Evolutionary conservation across 2,329 filamentous ascomycete species (phyloP), one percentile per base, ranked within the genome.

Genomic region (Epichloe uncinata): DNA sequence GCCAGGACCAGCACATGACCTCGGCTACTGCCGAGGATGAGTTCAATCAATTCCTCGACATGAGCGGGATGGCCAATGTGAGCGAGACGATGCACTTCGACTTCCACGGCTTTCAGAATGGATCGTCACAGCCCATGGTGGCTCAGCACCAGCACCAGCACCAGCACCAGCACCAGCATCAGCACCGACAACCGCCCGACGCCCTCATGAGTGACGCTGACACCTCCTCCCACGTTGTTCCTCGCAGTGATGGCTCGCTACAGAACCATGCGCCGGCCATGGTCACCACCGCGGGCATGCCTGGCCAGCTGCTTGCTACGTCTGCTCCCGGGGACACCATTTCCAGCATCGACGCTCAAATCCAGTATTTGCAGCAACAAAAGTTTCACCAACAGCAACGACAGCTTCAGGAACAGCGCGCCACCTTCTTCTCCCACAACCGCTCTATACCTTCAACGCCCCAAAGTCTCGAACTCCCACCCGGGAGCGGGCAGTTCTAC

Each of bases 401-500:
- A 49, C 75, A 78, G 54, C 61, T 78, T 15, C 72, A 77, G 47
- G 77, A 82, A 58, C 77, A 82, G 53, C 74, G 73, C 43, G 71
- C 66, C 12, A 74, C 73, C 49, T 78, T 74, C 59, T 81, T 75
- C 58, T 63, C 69, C 50, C 74, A 77, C 52, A 75, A 73, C 54
- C 73, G 75, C 52, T 80, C 84, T 48, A 78, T 88, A 6, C 87
- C 87, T 5, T 85, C 85, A 2, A 93, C 87, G 13, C 87, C 87
- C 0, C 87, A 85, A 62, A 91, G 87, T 62, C 74, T 88, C 26
- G 85, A 91, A 60, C 78, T 91, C 67, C 81, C 84, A 63, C 77
- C 70, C 60, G 78, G 69, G 55, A 76, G 61, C 48, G 58, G 64
- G 58, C 77, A 78, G 50, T 81, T 73, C 56, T 88, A 82, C 61